Conservation (phyloP, 2,329 filamentous ascomycete species). For the Penicillium digitatum region DNA sequence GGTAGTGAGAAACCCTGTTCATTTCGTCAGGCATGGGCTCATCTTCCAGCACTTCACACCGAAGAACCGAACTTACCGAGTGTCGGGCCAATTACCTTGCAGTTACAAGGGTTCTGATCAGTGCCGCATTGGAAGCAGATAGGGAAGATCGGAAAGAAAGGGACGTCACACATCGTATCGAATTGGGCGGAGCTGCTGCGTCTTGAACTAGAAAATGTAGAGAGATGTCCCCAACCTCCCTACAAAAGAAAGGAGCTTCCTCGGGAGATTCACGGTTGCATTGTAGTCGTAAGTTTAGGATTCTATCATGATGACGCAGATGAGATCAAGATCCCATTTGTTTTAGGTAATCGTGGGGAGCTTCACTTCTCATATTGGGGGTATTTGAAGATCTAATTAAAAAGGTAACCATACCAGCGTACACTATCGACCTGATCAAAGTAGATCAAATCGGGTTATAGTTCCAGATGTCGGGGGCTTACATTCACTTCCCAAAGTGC, state of each 20-base stretch:
- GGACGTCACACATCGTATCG: slow-evolving; percentile 34
- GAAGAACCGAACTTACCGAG: slow-evolving; percentile 38
- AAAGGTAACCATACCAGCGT: not conserved
- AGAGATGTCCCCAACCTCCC: not conserved
- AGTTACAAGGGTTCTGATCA: slow-evolving; percentile 56
- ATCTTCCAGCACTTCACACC: not conserved
- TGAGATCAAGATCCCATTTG: slow-evolving; percentile 14
- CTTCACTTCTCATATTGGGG: not conserved
- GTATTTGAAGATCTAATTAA: not conserved
- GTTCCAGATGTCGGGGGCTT: not conserved
- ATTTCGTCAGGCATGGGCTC: not conserved
- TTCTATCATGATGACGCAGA: slow-evolving; percentile 28
- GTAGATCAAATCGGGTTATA: not conserved
- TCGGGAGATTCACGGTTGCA: not conserved
- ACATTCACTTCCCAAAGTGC: not conserved
- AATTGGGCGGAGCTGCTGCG: not conserved
- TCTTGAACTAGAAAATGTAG: not conserved
- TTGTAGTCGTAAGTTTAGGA: slow-evolving; percentile 3
- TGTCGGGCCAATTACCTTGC: slow-evolving; percentile 55
- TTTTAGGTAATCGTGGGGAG: not conserved
- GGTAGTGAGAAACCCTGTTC: slow-evolving; percentile 44
- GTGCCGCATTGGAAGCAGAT: slow-evolving; percentile 56
- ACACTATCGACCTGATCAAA: not conserved
- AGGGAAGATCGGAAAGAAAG: slow-evolving; percentile 48
- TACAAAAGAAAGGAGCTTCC: not conserved